phyloP scores from a whole-genome alignment of 805 yeast genomes.

The Kluyveromyces wickerhamii region DNA sequence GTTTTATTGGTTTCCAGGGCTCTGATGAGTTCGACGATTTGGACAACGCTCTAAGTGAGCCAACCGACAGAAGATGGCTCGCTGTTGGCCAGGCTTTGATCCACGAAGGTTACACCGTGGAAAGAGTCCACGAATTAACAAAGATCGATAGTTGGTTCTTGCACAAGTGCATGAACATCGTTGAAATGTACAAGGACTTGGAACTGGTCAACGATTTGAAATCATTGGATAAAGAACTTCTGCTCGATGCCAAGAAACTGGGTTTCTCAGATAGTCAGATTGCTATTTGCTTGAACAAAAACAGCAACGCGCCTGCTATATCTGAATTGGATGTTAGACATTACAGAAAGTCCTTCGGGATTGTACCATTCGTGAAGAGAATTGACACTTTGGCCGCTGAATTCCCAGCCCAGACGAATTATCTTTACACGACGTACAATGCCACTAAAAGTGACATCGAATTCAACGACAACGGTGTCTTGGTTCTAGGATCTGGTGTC shows the following conservation, averaged over 20 bases:
- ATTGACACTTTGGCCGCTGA: constrained; percentile 98
- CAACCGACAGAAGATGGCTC: constrained; percentile 94
- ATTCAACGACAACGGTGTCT: constrained; percentile 83
- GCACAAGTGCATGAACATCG: constrained; percentile 87
- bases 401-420: constrained; percentile 96
- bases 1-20: constrained; percentile 87
- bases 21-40: constrained; percentile 63
- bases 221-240: constrained; percentile 57
- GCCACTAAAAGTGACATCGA: constrained; percentile 78
- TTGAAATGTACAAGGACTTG: constrained; percentile 75
- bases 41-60: constrained; percentile 70
- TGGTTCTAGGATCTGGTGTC: constrained; percentile 98
- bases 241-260: constrained; percentile 77
- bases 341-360: constrained; percentile 69
- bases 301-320: constrained; percentile 9
- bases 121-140: constrained; percentile 81
- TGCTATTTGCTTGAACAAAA: constrained; percentile 60
- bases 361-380: constrained; percentile 90
- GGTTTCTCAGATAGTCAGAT: constrained; percentile 96
- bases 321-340: constrained; percentile 77
- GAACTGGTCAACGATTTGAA: constrained; percentile 54
- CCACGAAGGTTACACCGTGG: constrained; percentile 87
- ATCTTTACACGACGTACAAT: constrained; percentile 91
- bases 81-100: constrained; percentile 97
- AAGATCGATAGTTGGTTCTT: constrained; percentile 96